Evolutionary conservation across 1,139 yeast genomes (phyloP), one percentile per base, ranked within the genome.

Genomic region (Nakaseomyces bracarensis): DNA sequence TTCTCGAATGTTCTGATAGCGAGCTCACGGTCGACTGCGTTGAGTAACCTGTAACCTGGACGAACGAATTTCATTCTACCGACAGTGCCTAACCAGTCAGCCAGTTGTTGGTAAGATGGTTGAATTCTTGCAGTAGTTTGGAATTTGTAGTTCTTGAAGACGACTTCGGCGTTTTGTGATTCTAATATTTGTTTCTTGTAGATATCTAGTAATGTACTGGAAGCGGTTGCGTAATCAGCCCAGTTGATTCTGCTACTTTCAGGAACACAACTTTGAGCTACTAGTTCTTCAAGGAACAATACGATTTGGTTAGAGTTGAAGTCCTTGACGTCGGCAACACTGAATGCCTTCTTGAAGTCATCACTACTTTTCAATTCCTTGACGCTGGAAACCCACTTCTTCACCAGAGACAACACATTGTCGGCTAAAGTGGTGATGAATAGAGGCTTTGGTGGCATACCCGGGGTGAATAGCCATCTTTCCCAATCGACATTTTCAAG

Each of bases 21-120:
- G 51, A 79, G 66, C 10, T 71, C 65, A 40, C 74, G 76, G 59
- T 84, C 83, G 20, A 81, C 89, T 18, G 67, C 58, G 58, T 77
- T 72, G 47, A 87, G 68, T 48, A 78, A 65, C 30, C 76, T 71
- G 65, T 75, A 86, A 1, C 94, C 87, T 20, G 96, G 95, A 61
- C 96, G 75, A 30, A 85, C 95, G 60, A 79, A 87, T 69, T 87
- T 87, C 96, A 87, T 87, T 69, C 96, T 75, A 18, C 96, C 96
- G 21, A 86, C 93, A 3, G 91, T 79, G 7, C 93, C 94, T 44
- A 87, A 69, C 95, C 95, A 87, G 43, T 76, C 74, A 6, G 93
- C 87, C 39, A 84, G 65, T 35, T 65, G 65, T 43, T 63, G 65
- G 57, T 79, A 77, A 43, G 69, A 67, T 28, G 68, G 61, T 14